These are phyloP conservation scores for Corylus avellana DNA, from an alignment of 306 rosid species.

Conservation along the genomic window DNA sequence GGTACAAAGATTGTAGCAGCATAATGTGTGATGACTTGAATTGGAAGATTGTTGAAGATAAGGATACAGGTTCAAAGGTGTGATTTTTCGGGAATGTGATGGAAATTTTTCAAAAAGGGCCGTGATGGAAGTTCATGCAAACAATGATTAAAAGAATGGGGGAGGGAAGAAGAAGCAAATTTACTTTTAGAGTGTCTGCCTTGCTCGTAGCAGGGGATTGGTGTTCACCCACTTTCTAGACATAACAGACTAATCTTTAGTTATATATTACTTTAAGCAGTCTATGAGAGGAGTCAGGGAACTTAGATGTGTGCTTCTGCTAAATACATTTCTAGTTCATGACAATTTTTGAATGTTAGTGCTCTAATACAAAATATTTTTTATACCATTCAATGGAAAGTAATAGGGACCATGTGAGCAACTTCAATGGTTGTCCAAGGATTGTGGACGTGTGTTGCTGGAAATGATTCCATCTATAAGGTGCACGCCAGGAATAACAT, in stretches of 20 bases:
- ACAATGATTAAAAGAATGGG: no score
- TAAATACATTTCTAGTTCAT: neutral
- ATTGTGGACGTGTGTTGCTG: neutral
- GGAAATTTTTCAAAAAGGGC: no score
- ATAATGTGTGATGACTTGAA: neutral
- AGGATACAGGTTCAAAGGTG: no score
- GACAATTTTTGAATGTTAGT: neutral
- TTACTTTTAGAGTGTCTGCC: neutral
- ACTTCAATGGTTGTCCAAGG: neutral
- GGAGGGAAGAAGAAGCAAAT: neutral
- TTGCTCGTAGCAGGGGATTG: neutral
- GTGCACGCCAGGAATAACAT: neutral
- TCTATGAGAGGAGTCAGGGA: neutral
- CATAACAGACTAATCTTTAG: neutral
- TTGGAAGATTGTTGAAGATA: neutral
- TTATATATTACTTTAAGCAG: neutral
- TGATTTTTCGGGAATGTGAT: neutral
- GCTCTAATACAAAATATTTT: neutral
- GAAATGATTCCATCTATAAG: neutral
- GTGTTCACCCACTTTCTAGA: neutral
- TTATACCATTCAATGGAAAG: neutral
- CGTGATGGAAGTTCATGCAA: no score
- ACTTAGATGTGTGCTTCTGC: slow-evolving; percentile 1
- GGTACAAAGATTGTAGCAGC: neutral
- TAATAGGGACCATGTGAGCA: neutral